Conservation (phyloP, 805 yeast species). For the Candida koratica region DNA sequence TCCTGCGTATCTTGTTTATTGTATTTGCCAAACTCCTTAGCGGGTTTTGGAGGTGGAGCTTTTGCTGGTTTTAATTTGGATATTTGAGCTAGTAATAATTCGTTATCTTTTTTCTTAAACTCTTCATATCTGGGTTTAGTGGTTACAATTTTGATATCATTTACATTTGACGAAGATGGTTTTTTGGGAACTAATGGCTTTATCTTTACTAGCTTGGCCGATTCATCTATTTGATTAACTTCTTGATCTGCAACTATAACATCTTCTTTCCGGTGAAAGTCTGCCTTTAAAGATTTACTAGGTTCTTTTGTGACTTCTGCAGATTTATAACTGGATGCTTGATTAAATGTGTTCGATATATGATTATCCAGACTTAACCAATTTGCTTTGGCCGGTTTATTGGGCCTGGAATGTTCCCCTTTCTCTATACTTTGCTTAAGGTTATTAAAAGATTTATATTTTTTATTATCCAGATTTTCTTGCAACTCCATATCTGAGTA, state of each 20-base stretch:
- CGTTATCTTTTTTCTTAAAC: conserved; percentile 18
- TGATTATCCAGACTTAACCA: conserved; percentile 12
- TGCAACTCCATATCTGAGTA: neutral
- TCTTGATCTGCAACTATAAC: conserved; percentile 4
- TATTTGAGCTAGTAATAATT: conserved; percentile 23
- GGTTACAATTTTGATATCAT: no score
- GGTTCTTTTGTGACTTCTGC: no score
- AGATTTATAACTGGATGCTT: no score
- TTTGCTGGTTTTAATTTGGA: conserved; percentile 16
- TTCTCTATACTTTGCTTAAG: conserved; percentile 21
- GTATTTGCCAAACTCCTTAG: conserved; percentile 7
- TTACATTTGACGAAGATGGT: neutral
- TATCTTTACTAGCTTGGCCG: neutral
- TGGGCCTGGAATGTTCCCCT: conserved; percentile 6
- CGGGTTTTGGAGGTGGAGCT: conserved; percentile 9
- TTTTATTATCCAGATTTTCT: neutral
- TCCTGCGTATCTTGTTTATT: conserved; percentile 4
- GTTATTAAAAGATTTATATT: conserved; percentile 19
- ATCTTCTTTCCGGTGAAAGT: neutral
- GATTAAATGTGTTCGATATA: conserved; percentile 3
- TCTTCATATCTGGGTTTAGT: conserved; percentile 3
- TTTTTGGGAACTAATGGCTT: conserved; percentile 4
- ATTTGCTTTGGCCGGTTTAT: conserved; percentile 15
- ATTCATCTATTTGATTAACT: no score
- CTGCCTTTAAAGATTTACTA: neutral